Conservation (phyloP, 495 filamentous ascomycete genomes). For the Astrothelium macrocarpum region DNA sequence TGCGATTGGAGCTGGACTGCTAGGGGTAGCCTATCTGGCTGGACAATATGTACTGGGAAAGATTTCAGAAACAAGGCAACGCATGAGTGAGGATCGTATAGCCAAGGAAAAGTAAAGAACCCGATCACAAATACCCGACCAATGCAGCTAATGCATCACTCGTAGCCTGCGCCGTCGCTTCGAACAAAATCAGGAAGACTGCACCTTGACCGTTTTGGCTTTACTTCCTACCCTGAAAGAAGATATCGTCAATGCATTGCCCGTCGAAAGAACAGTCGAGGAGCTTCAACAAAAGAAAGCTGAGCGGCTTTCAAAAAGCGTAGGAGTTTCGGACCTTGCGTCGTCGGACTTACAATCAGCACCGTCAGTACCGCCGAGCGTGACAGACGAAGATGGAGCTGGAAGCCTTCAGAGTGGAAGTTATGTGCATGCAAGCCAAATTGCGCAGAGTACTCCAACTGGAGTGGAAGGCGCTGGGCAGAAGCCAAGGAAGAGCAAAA, state of each 20-base stretch:
- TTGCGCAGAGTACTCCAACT: conserved; percentile 41
- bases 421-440: conserved; percentile 70
- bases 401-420: conserved; percentile 71
- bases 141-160: background rate
- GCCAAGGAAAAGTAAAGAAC: conserved; percentile 84
- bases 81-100: conserved; percentile 89
- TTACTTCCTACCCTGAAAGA: conserved; percentile 82
- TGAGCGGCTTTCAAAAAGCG: conserved; percentile 53
- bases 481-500: conserved; percentile 65
- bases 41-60: conserved; percentile 86
- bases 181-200: conserved; percentile 97
- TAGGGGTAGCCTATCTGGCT: conserved; percentile 85
- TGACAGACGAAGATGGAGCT: conserved; percentile 67
- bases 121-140: background rate
- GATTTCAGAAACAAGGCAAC: conserved; percentile 83
- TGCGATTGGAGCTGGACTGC: conserved; percentile 73
- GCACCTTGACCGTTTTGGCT: conserved; percentile 95
- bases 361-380: conserved; percentile 63
- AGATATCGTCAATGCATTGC: conserved; percentile 76
- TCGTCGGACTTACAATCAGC: conserved; percentile 41
- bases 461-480: conserved; percentile 25
- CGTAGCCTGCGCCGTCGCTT: conserved; percentile 82
- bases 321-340: conserved; percentile 39
- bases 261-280: conserved; percentile 79
- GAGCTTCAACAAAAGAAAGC: conserved; percentile 93